Conservation (phyloP, 805 yeast genomes). For the Wickerhamiella sorbophila region DNA sequence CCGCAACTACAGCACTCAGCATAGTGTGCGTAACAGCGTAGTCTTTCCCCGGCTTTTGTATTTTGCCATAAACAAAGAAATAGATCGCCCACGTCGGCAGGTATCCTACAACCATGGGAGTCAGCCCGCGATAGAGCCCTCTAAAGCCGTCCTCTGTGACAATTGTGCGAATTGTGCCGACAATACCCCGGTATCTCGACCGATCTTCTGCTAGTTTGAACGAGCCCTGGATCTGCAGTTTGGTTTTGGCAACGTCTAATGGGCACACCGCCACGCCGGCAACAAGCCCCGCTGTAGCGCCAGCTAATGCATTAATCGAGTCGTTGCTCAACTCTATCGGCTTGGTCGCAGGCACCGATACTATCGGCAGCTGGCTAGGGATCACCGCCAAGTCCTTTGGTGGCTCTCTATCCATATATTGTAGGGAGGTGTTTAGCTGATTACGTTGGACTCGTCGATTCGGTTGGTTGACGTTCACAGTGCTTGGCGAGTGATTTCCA, state of each 20-base stretch:
- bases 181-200: constrained; percentile 16
- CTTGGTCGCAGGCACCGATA: neutral
- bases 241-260: constrained; percentile 85
- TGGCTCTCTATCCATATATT: too few species aligned
- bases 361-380: neutral
- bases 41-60: constrained; percentile 15
- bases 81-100: constrained; percentile 97
- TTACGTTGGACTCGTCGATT: too few species aligned
- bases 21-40: constrained; percentile 20
- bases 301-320: constrained; percentile 59
- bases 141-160: constrained; percentile 61
- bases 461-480: too few species aligned
- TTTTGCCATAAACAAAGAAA: constrained; percentile 68
- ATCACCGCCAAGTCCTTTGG: too few species aligned
- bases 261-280: constrained; percentile 91
- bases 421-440: too few species aligned
- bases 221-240: constrained; percentile 82
- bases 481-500: too few species aligned
- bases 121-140: constrained; percentile 80
- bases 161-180: constrained; percentile 51
- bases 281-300: constrained; percentile 86
- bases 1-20: constrained; percentile 70
- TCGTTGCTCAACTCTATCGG: constrained; percentile 9
- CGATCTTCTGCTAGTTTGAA: constrained; percentile 2
- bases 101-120: constrained; percentile 87